Evolutionary conservation across 1,284 basidiomycete genomes (phyloP).

Genomic region (Agaricales sp.): DNA sequence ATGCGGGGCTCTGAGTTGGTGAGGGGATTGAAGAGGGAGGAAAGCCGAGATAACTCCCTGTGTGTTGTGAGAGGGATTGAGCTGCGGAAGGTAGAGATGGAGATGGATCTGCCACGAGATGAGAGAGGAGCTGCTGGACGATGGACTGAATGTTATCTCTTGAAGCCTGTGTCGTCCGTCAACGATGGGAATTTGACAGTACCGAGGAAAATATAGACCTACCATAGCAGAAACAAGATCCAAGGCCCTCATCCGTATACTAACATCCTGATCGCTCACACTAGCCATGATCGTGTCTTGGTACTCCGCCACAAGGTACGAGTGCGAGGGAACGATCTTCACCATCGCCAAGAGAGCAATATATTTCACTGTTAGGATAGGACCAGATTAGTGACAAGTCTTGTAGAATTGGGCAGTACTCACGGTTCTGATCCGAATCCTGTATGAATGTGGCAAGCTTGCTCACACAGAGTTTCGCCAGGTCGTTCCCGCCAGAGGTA

Average conservation of each 20-base stretch:
- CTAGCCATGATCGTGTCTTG: conserved; percentile 88
- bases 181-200: conserved; percentile 5
- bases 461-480: conserved; percentile 86
- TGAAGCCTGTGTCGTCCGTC: conserved; percentile 47
- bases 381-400: conserved; percentile 7
- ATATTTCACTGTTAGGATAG: conserved; percentile 69
- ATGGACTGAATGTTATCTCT: conserved; percentile 80
- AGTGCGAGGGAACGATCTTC: conserved; percentile 91
- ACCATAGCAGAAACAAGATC: conserved; percentile 94
- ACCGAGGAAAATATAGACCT: conserved; percentile 14
- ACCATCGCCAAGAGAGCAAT: conserved; percentile 92
- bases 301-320: conserved; percentile 85
- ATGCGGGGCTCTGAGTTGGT: conserved; percentile 63
- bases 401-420: conserved; percentile 15
- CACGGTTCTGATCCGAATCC: conserved; percentile 92
- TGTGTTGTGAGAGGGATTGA: conserved; percentile 32
- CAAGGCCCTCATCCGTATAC: conserved; percentile 90
- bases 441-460: conserved; percentile 90
- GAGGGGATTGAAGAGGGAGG: conserved; percentile 32
- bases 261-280: conserved; percentile 89
- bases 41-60: conserved; percentile 31
- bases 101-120: conserved; percentile 59
- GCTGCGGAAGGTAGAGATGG: conserved; percentile 45
- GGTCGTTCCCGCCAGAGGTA: conserved; percentile 63
- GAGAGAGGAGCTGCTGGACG: conserved; percentile 78